phyloP scores from a whole-genome alignment of 2,329 filamentous ascomycete genomes.

The Venturia asperata region DNA sequence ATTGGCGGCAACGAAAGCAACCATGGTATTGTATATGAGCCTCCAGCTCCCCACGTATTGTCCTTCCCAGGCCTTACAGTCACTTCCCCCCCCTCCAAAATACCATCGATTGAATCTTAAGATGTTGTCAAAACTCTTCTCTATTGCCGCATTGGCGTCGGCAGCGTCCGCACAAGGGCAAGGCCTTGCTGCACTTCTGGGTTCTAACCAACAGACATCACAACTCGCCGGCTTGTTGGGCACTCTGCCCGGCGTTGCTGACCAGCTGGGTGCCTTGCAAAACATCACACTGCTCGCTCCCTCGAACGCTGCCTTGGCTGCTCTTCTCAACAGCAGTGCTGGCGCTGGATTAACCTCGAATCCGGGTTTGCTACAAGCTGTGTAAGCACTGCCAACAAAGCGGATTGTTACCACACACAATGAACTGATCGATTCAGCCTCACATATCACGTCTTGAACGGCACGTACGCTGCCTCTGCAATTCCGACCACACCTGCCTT shows the following conservation, averaged over 20 bases:
- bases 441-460: slow-evolving; percentile 53
- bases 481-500: slow-evolving; percentile 39
- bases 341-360: slow-evolving; percentile 27
- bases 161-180: slow-evolving; percentile 31
- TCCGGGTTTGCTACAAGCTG: slow-evolving; percentile 34
- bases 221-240: slow-evolving; percentile 33
- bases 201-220: slow-evolving; percentile 29
- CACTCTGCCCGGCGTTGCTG: slow-evolving; percentile 32
- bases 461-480: slow-evolving; percentile 36
- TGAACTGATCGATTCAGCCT: slow-evolving; percentile 27
- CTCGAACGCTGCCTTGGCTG: slow-evolving; percentile 44
- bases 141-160: slow-evolving; percentile 31
- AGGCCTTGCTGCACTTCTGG: slow-evolving; percentile 29
- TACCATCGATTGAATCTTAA: slow-evolving; percentile 19
- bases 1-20: neutral
- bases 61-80: neutral
- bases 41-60: neutral
- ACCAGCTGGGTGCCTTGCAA: slow-evolving; percentile 32
- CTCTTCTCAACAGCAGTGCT: slow-evolving; percentile 33
- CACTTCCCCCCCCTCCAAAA: neutral
- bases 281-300: slow-evolving; percentile 56
- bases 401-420: too few species aligned
- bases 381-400: slow-evolving; percentile 25
- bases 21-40: slow-evolving; percentile 3
- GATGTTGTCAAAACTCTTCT: slow-evolving; percentile 37